Evolutionary conservation across 2,329 filamentous ascomycete species (phyloP).

Genomic region (Emergomyces orientalis): DNA sequence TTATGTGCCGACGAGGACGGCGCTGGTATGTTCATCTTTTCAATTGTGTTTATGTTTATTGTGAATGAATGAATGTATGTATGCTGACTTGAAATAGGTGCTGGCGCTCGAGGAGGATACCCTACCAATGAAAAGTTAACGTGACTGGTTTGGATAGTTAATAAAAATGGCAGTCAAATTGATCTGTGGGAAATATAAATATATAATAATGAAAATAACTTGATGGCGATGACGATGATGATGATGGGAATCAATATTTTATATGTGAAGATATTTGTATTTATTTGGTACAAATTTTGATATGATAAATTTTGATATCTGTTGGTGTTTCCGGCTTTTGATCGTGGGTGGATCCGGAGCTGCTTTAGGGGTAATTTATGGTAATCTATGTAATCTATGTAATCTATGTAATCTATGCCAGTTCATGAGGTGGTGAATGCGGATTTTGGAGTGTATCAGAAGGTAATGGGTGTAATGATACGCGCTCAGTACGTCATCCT

Average conservation of each 20-base stretch:
- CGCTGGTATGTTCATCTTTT: constrained; percentile 52
- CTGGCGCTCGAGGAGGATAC: constrained; percentile 41
- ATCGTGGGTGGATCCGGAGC: constrained; percentile 3
- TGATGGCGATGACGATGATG: no score
- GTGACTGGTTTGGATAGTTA: no score
- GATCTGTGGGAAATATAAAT: no score
- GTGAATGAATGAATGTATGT: no score
- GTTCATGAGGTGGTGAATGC: not conserved
- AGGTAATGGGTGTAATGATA: not conserved
- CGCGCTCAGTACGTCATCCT: not conserved
- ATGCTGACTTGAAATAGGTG: constrained; percentile 34
- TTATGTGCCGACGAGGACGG: constrained; percentile 76
- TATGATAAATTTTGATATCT: not conserved
- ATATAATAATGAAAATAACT: no score
- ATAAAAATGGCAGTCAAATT: no score
- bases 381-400: not conserved
- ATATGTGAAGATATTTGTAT: no score
- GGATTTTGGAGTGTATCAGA: not conserved
- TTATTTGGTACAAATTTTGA: not conserved
- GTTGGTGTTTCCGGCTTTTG: constrained; percentile 1
- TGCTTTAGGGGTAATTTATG: not conserved
- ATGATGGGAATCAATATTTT: no score
- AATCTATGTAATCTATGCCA: constrained; percentile 3
- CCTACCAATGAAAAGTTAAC: no score
- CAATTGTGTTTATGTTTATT: no score